Conservation (phyloP, 495 filamentous ascomycete species). For the Thermochaetoides thermophila region DNA sequence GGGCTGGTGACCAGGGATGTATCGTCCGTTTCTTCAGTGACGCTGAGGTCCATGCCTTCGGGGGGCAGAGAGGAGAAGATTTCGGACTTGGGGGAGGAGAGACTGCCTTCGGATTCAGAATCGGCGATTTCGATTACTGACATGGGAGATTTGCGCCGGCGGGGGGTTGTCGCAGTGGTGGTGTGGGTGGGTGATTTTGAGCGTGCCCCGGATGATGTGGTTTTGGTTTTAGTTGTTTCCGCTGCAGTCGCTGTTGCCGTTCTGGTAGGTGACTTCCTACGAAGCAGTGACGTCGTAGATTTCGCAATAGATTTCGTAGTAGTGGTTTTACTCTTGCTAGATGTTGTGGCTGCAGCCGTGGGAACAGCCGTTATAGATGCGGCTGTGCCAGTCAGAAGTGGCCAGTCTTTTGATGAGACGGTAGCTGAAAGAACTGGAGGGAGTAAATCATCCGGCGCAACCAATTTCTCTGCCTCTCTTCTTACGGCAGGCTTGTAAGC, state of each 20-base stretch:
- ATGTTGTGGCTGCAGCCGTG: too few relatives aligned
- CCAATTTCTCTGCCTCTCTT: too few relatives aligned
- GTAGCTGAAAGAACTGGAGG: too few relatives aligned
- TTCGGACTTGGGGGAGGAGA: slow-evolving; percentile 12
- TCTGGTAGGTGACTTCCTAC: too few relatives aligned
- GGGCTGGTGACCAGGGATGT: slow-evolving; percentile 20
- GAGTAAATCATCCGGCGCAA: too few relatives aligned
- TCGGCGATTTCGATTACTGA: slow-evolving; percentile 46
- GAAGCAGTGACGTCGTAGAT: too few relatives aligned
- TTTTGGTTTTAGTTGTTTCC: slow-evolving; percentile 2
- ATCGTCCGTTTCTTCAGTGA: slow-evolving; percentile 26
- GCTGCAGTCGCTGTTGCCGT: slow-evolving; percentile 7
- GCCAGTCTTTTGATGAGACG: too few relatives aligned
- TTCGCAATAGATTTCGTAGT: too few relatives aligned
- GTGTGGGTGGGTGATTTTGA: slow-evolving; percentile 7
- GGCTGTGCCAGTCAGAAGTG: too few relatives aligned
- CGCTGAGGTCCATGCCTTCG: slow-evolving; percentile 11
- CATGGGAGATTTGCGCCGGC: slow-evolving; percentile 10
- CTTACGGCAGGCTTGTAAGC: too few relatives aligned
- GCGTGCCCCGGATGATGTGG: slow-evolving; percentile 2
- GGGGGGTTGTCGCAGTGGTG: slow-evolving; percentile 9
- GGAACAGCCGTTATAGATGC: too few relatives aligned
- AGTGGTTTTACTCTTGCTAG: too few relatives aligned
- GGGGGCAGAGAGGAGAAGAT: slow-evolving; percentile 27
- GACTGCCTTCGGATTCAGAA: slow-evolving; percentile 33